Percentiles rank a stretch among this genome's conserved stretches.
phyloP scores from a whole-genome alignment of 257 asterid species.

The Echium plantagineum region DNA sequence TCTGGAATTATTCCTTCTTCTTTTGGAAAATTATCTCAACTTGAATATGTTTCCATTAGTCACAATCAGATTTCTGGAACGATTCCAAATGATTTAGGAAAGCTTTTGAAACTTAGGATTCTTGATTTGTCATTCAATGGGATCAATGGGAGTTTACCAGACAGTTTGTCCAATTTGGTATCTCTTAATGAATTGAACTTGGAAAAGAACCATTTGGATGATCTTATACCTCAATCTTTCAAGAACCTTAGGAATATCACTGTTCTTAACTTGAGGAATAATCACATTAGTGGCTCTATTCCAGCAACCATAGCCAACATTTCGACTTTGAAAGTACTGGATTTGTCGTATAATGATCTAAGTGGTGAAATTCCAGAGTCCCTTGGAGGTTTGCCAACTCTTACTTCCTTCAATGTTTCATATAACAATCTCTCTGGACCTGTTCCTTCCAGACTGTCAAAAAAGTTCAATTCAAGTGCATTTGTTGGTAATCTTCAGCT shows the following conservation, averaged over 20 bases:
- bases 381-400: slow-evolving; percentile 28
- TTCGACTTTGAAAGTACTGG: slow-evolving; percentile 33
- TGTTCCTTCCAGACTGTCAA: slow-evolving; percentile 52
- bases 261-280: slow-evolving; percentile 33
- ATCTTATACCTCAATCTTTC: slow-evolving; percentile 34
- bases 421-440: slow-evolving; percentile 67
- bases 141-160: slow-evolving; percentile 37
- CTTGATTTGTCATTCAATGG: slow-evolving; percentile 45
- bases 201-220: slow-evolving; percentile 31
- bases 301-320: slow-evolving; percentile 50
- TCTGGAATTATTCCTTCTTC: slow-evolving; percentile 63
- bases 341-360: slow-evolving; percentile 58
- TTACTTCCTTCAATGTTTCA: slow-evolving; percentile 56
- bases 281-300: slow-evolving; percentile 38
- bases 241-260: slow-evolving; percentile 33
- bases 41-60: slow-evolving; percentile 38
- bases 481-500: slow-evolving; percentile 66
- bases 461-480: slow-evolving; percentile 60
- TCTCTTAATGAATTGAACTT: slow-evolving; percentile 30
- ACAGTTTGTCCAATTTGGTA: slow-evolving; percentile 26
- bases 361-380: slow-evolving; percentile 65
- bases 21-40: slow-evolving; percentile 31
- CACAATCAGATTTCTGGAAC: slow-evolving; percentile 38
- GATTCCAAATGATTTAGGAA: slow-evolving; percentile 35
- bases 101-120: slow-evolving; percentile 21